These are phyloP conservation scores for Pulveroboletus sp. DNA, from an alignment of 768 basidiomycete species.

Conservation along the genomic window DNA sequence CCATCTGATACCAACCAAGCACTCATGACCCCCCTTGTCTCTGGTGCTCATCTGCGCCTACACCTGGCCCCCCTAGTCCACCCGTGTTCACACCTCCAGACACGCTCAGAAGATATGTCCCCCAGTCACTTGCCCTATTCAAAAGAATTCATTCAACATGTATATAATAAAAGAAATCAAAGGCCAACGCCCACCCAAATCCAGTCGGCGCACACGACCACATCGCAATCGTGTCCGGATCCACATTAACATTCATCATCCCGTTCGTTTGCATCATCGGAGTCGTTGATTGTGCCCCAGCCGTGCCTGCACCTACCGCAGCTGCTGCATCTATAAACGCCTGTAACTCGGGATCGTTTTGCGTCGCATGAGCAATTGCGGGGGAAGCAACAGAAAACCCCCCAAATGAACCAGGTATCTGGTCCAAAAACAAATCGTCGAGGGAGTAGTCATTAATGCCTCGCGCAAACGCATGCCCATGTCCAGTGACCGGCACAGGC, in stretches of 20 bases:
- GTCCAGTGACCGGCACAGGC: background rate
- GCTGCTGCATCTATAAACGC: constrained; percentile 11
- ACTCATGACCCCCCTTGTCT: background rate
- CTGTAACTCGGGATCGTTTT: constrained; percentile 9
- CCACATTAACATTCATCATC: constrained; percentile 38
- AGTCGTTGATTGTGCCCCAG: background rate
- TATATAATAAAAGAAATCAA: background rate
- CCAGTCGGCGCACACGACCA: constrained; percentile 61
- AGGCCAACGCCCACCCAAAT: constrained; percentile 62
- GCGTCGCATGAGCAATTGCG: background rate
- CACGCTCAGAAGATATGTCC: constrained; percentile 34
- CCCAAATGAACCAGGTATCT: constrained; percentile 11
- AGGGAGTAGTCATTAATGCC: constrained; percentile 15
- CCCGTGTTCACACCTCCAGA: constrained; percentile 23
- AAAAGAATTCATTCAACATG: background rate
- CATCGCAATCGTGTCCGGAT: constrained; percentile 54
- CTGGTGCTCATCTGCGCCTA: background rate
- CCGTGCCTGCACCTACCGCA: background rate
- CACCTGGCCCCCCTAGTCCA: constrained; percentile 1
- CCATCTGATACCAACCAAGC: too few species aligned
- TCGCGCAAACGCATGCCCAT: constrained; percentile 2
- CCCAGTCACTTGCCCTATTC: constrained; percentile 40
- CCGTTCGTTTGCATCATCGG: constrained; percentile 4
- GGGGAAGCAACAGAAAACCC: background rate
- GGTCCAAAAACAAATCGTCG: constrained; percentile 23